Evolutionary conservation across 2,329 filamentous ascomycete species (phyloP).

Genomic region (Monosporascus sp.): DNA sequence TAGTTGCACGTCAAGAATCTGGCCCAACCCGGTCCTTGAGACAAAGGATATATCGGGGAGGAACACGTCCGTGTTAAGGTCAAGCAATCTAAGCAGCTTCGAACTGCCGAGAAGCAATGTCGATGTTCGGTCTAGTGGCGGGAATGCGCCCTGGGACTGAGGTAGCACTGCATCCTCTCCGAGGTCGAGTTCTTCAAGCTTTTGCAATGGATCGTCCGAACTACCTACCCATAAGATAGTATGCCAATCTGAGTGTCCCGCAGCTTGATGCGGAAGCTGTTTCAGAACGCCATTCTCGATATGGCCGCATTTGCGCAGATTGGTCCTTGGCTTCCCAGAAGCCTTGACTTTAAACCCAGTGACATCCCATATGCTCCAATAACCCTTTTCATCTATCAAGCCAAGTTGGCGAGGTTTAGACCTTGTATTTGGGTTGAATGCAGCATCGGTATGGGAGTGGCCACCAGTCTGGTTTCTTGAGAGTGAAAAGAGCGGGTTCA

Average conservation of each 20-base stretch:
- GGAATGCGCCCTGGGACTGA: conserved; percentile 17
- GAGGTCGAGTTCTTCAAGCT: conserved; percentile 33
- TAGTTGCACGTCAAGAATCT: conserved; percentile 23
- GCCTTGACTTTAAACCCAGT: conserved; percentile 30
- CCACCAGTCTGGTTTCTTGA: conserved; percentile 48
- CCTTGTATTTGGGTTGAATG: conserved; percentile 53
- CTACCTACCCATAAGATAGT: conserved; percentile 39
- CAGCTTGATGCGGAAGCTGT: conserved; percentile 26
- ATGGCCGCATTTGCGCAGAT: conserved; percentile 37
- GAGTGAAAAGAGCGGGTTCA: conserved; percentile 52
- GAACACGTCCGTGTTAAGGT: conserved; percentile 18
- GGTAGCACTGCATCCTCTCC: conserved; percentile 22
- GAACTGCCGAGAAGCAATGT: conserved; percentile 37
- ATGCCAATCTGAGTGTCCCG: conserved; percentile 32
- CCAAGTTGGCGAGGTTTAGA: conserved; percentile 56
- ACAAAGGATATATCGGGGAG: conserved; percentile 22
- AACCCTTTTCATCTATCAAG: conserved; percentile 59
- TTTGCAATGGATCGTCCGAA: conserved; percentile 15
- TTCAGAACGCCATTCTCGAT: conserved; percentile 35
- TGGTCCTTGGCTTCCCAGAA: conserved; percentile 29
- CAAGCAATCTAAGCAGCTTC: conserved; percentile 22
- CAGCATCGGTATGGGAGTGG: conserved; percentile 54
- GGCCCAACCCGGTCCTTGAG: conserved; percentile 13
- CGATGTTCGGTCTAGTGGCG: conserved; percentile 50
- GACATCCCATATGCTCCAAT: conserved; percentile 66